Base-by-base conservation (phyloP, 2,329 filamentous ascomycete species). In the Alternaria viburni region DNA sequence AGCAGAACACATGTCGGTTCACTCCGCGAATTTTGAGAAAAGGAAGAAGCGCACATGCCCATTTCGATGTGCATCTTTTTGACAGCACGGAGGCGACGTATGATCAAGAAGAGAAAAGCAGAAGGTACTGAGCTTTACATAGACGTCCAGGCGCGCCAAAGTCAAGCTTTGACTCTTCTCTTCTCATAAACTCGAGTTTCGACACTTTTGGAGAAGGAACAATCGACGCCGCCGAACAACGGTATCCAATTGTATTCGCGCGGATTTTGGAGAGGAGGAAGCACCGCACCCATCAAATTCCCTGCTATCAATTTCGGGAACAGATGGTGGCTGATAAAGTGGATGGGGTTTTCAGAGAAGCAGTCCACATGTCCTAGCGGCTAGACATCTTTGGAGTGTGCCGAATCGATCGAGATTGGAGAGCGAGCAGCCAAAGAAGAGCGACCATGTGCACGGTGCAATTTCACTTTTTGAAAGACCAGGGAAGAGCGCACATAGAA, bases 301-400 rank as follows among this genome's bases (percentile, higher is more conserved):
- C 15, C 15, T n/a, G 32, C 32, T 41, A 41, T 41, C 15, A 1
- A 41, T 41, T 41, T 36, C 1, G 30, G 3, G 30, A 15, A 15
- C 1, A 1, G 6, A 15, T 36, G 7, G 1, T 15, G 30, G 8
- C 4, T 15, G 13, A 36, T 1, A 36, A n/a, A 36, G 28, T 7
- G 3, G 32, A 15, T 15, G 0, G 32, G 0, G 0, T n/a, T 0
- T n/a, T 10, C 10, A 15, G 32, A 41, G 15, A 1, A 41, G 15
- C 32, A 41, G 2, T n/a, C 32, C 32, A 41, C 15, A n/a, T 36
- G 30, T 36, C 1, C 13, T 36, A 0, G 13, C 13, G 3, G 6
- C 30, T 8, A 32, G 30, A 32, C 30, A 32, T 36, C 6, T 36
- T 36, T 36, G 13, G 3, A 2, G 13, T n/a, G 30, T 36, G 30